A percentile compares a stretch with the other conserved stretches of the same genome.
These are phyloP conservation scores for Sordariomycetes sp. DNA, from an alignment of 2,329 filamentous ascomycete species.

Conservation along the genomic window DNA sequence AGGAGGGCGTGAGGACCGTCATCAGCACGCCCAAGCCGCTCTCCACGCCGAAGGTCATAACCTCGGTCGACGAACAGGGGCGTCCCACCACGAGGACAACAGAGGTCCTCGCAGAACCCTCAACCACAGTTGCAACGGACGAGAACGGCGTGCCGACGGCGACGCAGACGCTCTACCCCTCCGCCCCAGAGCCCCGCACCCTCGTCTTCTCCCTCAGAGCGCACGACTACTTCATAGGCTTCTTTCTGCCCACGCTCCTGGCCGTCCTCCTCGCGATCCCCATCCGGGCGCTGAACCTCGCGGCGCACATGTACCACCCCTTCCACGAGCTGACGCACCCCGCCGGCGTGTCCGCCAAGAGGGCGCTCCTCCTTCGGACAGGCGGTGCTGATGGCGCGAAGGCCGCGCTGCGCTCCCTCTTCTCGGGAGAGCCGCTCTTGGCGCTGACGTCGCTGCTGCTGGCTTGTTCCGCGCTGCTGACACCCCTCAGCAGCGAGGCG, in stretches of 20 bases:
- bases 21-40: not conserved
- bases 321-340: conserved; percentile 25
- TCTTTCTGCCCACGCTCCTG: conserved; percentile 25
- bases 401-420: conserved; percentile 17
- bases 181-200: not conserved
- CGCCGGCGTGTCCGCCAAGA: conserved; percentile 20
- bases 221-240: conserved; percentile 21
- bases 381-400: conserved; percentile 20
- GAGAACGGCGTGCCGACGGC: not conserved
- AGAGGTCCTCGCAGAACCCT: not conserved
- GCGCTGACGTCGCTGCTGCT: conserved; percentile 22
- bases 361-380: conserved; percentile 28
- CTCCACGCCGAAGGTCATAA: not conserved
- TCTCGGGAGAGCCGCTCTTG: conserved; percentile 20
- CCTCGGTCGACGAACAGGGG: not conserved
- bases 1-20: not conserved
- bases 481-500: conserved; percentile 25
- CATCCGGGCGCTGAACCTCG: conserved; percentile 23
- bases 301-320: conserved; percentile 26
- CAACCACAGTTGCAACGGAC: not conserved
- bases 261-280: conserved; percentile 23
- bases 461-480: conserved; percentile 17
- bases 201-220: not conserved
- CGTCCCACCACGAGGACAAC: not conserved
- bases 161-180: conserved; percentile 2